A percentile compares a stretch with the other conserved stretches of the same genome.
Evolutionary conservation across 169 alveolate species (phyloP).

Genomic region (Sarcocystis neurona): DNA sequence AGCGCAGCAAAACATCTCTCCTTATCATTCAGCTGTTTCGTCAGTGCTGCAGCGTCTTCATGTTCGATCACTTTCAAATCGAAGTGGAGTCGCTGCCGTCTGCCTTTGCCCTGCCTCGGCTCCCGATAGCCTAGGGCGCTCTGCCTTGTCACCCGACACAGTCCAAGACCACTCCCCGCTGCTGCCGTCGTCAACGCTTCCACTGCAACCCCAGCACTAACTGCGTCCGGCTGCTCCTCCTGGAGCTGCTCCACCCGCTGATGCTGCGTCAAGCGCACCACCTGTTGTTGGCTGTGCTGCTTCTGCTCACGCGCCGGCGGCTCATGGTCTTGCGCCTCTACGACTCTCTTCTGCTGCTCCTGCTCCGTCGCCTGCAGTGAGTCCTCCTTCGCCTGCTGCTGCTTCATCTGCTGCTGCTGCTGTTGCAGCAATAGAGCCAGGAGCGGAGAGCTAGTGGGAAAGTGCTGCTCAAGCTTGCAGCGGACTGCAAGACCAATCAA

Average conservation of each 20-base stretch:
- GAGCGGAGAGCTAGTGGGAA: constrained; percentile 59
- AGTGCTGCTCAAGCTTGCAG: constrained; percentile 78
- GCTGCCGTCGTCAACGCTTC: constrained; percentile 37
- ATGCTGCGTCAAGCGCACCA: too few species aligned
- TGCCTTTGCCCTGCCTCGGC: constrained; percentile 39
- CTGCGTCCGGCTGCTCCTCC: not conserved
- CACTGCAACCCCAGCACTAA: constrained; percentile 29
- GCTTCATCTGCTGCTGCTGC: constrained; percentile 4
- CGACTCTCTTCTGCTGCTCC: constrained; percentile 22
- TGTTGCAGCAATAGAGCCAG: not conserved
- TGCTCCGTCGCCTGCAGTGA: constrained; percentile 40
- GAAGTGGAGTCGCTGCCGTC: constrained; percentile 77
- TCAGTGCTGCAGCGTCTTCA: constrained; percentile 75
- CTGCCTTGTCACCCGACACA: too few species aligned
- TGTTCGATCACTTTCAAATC: constrained; percentile 79
- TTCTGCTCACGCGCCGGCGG: constrained; percentile 18
- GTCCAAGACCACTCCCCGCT: constrained; percentile 46
- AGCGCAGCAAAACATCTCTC: constrained; percentile 91
- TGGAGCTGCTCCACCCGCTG: too few species aligned
- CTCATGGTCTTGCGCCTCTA: not conserved
- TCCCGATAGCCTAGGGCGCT: not conserved
- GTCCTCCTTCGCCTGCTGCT: constrained; percentile 13
- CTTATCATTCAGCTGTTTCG: constrained; percentile 86
- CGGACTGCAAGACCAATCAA: constrained; percentile 87
- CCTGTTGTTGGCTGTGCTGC: too few species aligned